Evolutionary conservation across 352 stramenopile species (phyloP).

Genomic region (Peronospora belbahrii): DNA sequence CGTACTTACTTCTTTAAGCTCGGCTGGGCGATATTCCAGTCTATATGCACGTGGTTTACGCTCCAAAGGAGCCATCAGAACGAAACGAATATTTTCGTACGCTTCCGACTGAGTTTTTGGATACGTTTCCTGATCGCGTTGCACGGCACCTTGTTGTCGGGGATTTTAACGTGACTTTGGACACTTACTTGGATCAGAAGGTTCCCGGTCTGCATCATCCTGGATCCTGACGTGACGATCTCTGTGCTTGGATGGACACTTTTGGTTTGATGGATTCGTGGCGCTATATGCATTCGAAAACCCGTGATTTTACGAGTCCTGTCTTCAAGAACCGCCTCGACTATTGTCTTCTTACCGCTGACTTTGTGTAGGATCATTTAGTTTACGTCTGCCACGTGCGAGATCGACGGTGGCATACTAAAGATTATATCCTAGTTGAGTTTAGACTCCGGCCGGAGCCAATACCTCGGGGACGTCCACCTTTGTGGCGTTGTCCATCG

Average conservation of each 20-base stretch:
- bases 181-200: neutral
- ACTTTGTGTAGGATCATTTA: constrained; percentile 9
- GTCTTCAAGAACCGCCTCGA: constrained; percentile 6
- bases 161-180: no score
- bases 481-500: constrained; percentile 1
- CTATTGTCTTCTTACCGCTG: constrained; percentile 11
- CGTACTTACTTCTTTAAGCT: constrained; percentile 13
- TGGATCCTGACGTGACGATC: neutral
- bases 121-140: no score
- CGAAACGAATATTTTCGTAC: constrained; percentile 1
- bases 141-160: no score
- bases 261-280: constrained; percentile 8
- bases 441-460: neutral
- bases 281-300: constrained; percentile 3
- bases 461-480: neutral
- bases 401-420: constrained; percentile 10
- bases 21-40: neutral
- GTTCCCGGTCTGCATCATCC: neutral
- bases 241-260: constrained; percentile 7
- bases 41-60: constrained; percentile 11
- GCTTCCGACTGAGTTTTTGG: neutral
- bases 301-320: constrained; percentile 3
- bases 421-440: constrained; percentile 8
- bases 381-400: neutral
- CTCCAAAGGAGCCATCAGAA: constrained; percentile 1